Conservation (phyloP, 257 asterid genomes). For the Dorcoceras hygrometricum region DNA sequence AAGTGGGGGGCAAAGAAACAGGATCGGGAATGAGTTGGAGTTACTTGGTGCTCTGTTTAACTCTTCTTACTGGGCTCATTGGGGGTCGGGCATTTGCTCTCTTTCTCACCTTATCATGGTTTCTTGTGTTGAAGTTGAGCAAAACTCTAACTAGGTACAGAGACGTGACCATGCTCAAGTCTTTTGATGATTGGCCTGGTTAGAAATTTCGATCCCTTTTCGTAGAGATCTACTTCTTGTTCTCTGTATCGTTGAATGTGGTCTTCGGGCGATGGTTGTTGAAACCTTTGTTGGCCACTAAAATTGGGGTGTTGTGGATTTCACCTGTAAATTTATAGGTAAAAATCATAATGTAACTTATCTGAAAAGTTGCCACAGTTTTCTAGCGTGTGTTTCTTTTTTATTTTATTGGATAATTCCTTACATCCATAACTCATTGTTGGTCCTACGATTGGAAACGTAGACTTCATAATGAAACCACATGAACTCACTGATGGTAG, state of each 20-base stretch:
- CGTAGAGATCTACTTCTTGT: slow-evolving; percentile 9
- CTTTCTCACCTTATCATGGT: slow-evolving; percentile 47
- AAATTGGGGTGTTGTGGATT: slow-evolving; percentile 29
- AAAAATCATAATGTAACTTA: slow-evolving; percentile 20
- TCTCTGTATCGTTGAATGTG: slow-evolving; percentile 26
- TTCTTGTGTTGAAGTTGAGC: slow-evolving; percentile 45
- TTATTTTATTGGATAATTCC: neutral
- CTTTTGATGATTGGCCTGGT: slow-evolving; percentile 22
- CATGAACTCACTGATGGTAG: neutral
- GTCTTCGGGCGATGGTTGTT: slow-evolving; percentile 23
- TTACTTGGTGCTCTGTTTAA: slow-evolving; percentile 33
- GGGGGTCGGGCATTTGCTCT: slow-evolving; percentile 58
- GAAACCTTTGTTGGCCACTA: slow-evolving; percentile 26
- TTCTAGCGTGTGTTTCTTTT: neutral
- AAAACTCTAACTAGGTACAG: slow-evolving; percentile 24
- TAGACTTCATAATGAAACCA: slow-evolving; percentile 5
- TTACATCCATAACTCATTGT: neutral
- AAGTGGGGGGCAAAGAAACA: slow-evolving; percentile 13
- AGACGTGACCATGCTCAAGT: slow-evolving; percentile 16
- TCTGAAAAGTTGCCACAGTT: neutral
- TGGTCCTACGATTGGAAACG: slow-evolving; percentile 17
- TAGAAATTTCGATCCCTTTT: neutral
- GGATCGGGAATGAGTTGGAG: slow-evolving; percentile 24
- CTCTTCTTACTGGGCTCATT: slow-evolving; percentile 61
- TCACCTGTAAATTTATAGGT: slow-evolving; percentile 36